These are phyloP conservation scores for Tolypocladium guangdongense DNA, from an alignment of 2,329 filamentous ascomycete genomes.

Conservation along the genomic window DNA sequence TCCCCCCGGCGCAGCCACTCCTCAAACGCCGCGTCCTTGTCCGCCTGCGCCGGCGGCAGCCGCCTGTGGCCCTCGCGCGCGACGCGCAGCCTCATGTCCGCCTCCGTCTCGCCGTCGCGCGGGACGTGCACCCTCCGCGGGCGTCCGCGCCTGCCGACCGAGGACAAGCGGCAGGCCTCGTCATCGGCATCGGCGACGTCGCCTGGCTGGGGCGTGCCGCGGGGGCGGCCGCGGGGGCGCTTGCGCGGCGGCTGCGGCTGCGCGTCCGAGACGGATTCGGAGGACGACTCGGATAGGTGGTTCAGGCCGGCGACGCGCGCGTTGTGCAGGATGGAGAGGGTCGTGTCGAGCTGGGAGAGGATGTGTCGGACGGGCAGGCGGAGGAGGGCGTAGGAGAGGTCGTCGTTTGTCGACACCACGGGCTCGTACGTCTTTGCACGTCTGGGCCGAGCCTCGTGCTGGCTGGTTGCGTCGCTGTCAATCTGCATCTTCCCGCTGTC, in stretches of 20 bases:
- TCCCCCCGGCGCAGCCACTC: constrained; percentile 22
- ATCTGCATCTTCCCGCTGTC: not conserved
- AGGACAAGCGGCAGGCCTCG: constrained; percentile 3
- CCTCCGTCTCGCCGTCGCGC: constrained; percentile 31
- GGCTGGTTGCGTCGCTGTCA: not conserved
- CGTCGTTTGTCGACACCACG: constrained; percentile 58
- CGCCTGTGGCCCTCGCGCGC: constrained; percentile 28
- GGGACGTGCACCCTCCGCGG: constrained; percentile 28
- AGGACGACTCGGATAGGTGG: constrained; percentile 27
- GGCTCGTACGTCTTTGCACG: not conserved
- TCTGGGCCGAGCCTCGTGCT: not conserved
- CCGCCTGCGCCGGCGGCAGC: constrained; percentile 13
- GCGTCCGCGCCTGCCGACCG: constrained; percentile 20
- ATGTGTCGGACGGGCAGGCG: constrained; percentile 60
- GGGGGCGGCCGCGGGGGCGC: constrained; percentile 16
- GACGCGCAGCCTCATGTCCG: constrained; percentile 35
- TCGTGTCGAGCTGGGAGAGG: constrained; percentile 55
- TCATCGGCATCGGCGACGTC: constrained; percentile 6
- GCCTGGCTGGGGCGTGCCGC: constrained; percentile 5
- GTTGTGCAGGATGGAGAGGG: constrained; percentile 61
- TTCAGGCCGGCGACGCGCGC: constrained; percentile 40
- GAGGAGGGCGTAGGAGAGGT: constrained; percentile 51
- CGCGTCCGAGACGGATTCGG: constrained; percentile 23
- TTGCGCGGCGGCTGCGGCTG: constrained; percentile 5
- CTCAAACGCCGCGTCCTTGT: constrained; percentile 21